Conservation (phyloP, 2,329 filamentous ascomycete species). For the Talaromyces sp. region DNA sequence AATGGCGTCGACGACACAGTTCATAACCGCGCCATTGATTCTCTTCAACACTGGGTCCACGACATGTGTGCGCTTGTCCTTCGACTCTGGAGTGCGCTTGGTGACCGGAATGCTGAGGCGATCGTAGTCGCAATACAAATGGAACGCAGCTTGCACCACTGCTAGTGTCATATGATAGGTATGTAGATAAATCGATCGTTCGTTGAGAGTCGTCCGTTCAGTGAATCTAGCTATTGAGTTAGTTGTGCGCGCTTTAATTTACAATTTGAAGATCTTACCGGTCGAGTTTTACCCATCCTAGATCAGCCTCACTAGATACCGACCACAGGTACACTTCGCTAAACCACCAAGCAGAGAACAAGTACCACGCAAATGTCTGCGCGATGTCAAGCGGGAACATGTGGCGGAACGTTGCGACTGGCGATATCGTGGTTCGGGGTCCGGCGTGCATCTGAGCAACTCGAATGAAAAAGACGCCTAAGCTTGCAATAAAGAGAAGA, state of each 20-base stretch:
- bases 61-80: conserved; percentile 31
- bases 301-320: conserved; percentile 51
- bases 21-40: conserved; percentile 29
- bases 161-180: conserved; percentile 64
- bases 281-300: conserved; percentile 67
- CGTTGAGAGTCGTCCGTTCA: conserved; percentile 74
- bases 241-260: conserved; percentile 3
- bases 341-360: conserved; percentile 71
- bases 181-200: conserved; percentile 75
- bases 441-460: conserved; percentile 78
- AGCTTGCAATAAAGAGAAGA: conserved; percentile 68
- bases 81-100: conserved; percentile 25
- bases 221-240: conserved; percentile 31
- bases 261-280: conserved; percentile 41
- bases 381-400: conserved; percentile 56
- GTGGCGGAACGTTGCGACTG: conserved; percentile 57
- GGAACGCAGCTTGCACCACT: conserved; percentile 60
- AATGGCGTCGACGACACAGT: conserved; percentile 27
- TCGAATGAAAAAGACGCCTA: conserved; percentile 76
- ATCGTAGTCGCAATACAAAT: conserved; percentile 71
- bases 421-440: conserved; percentile 63
- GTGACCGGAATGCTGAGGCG: conserved; percentile 50
- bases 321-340: conserved; percentile 76
- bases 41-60: conserved; percentile 31
- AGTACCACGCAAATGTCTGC: conserved; percentile 70